phyloP scores from a whole-genome alignment of 306 rosid genomes.

The Castanopsis chinensis region DNA sequence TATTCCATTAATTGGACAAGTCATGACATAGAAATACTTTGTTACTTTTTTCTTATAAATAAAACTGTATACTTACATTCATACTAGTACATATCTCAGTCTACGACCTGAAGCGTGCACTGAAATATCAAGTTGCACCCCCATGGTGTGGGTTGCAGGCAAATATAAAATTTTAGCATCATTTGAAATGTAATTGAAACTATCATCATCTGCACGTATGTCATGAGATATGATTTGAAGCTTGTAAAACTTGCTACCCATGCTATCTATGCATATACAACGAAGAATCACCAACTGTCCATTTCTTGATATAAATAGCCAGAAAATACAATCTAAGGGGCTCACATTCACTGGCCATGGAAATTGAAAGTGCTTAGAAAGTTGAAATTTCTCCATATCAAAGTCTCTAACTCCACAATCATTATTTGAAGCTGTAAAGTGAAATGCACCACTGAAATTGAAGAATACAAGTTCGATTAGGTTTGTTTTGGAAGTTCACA shows the following conservation, averaged over 20 bases:
- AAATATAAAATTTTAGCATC: not conserved
- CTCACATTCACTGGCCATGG: slow-evolving; percentile 92
- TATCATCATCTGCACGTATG: not conserved
- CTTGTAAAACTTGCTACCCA: not conserved
- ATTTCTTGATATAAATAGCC: not conserved
- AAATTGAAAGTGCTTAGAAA: slow-evolving; percentile 62
- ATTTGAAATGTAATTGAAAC: not conserved
- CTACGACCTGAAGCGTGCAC: not conserved
- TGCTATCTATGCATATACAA: not conserved
- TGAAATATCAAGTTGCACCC: not conserved
- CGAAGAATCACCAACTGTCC: not conserved
- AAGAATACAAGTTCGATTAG: not conserved
- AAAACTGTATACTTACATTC: not conserved
- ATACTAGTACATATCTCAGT: not conserved
- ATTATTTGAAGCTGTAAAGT: slow-evolving; percentile 86
- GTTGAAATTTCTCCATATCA: slow-evolving; percentile 87
- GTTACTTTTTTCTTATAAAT: not conserved
- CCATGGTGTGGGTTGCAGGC: not conserved
- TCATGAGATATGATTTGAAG: not conserved
- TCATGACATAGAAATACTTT: not conserved
- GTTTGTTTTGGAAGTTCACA: not conserved
- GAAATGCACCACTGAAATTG: slow-evolving; percentile 69
- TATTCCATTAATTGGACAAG: not conserved
- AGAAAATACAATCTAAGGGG: slow-evolving; percentile 18
- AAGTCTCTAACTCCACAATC: slow-evolving; percentile 81